Evolutionary conservation across 805 yeast genomes (phyloP).

Genomic region (Zygosaccharomyces rouxii): DNA sequence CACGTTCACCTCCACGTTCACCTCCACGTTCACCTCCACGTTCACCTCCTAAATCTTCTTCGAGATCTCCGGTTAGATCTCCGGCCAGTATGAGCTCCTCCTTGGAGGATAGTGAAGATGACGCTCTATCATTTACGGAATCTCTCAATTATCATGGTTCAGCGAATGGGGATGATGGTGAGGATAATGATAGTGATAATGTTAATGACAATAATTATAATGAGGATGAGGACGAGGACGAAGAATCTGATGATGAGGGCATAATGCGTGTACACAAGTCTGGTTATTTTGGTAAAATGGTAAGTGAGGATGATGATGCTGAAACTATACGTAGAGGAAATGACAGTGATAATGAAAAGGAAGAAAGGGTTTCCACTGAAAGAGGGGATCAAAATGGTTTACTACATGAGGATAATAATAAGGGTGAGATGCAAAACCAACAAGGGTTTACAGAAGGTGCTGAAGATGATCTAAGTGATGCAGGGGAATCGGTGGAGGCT

Average conservation of each 20-base stretch:
- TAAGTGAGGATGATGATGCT: slow-evolving; percentile 13
- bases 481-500: not conserved
- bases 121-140: slow-evolving; percentile 23
- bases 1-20: not conserved
- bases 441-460: slow-evolving; percentile 2
- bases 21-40: no score
- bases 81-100: not conserved
- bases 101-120: slow-evolving; percentile 10
- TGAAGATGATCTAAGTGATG: slow-evolving; percentile 8
- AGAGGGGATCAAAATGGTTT: not conserved
- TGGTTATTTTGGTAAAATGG: slow-evolving; percentile 28
- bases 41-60: not conserved
- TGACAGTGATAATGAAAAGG: slow-evolving; percentile 11
- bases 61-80: not conserved
- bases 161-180: slow-evolving; percentile 10
- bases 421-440: slow-evolving; percentile 1
- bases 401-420: not conserved
- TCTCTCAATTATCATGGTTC: slow-evolving; percentile 22
- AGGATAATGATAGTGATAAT: slow-evolving; percentile 12
- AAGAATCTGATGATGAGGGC: slow-evolving; percentile 12
- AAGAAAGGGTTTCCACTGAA: not conserved
- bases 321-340: slow-evolving; percentile 1
- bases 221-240: slow-evolving; percentile 7
- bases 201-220: slow-evolving; percentile 11
- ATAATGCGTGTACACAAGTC: slow-evolving; percentile 21